Percentiles rank a stretch among this genome's conserved stretches.
Conservation (phyloP, 805 yeast genomes). For the Candida multigemmis region DNA sequence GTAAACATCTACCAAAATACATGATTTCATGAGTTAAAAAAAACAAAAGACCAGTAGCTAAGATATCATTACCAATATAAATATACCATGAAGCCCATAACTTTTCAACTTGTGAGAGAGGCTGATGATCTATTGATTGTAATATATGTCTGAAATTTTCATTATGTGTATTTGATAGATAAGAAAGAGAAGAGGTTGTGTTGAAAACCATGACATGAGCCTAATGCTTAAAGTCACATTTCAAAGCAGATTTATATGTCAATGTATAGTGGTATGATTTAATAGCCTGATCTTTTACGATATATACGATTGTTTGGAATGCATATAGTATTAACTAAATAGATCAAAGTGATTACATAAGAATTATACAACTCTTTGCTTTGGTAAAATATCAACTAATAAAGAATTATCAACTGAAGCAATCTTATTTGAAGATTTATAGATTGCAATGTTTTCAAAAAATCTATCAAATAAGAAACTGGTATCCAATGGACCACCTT, state of each 20-base stretch:
- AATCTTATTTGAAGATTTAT: constrained; percentile 28
- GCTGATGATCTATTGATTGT: no score
- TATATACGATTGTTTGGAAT: no score
- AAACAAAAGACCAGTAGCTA: constrained; percentile 86
- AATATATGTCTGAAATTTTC: no score
- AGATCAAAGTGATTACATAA: constrained; percentile 1
- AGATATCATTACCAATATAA: constrained; percentile 75
- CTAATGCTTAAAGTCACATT: no score
- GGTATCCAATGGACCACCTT: constrained; percentile 97
- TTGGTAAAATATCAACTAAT: constrained; percentile 55
- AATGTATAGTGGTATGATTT: no score
- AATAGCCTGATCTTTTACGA: no score
- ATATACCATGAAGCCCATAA: constrained; percentile 87
- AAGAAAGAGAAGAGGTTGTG: no score
- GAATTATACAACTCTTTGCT: constrained; percentile 47
- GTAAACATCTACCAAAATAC: constrained; percentile 88
- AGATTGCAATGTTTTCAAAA: constrained; percentile 57
- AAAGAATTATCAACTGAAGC: constrained; percentile 39
- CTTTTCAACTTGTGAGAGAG: no score
- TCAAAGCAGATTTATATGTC: no score
- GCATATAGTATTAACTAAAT: no score
- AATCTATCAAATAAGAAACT: constrained; percentile 86
- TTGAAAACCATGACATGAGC: no score
- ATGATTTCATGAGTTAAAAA: constrained; percentile 77
- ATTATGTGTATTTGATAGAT: no score